Evolutionary conservation across 2,329 filamentous ascomycete species (phyloP).

Genomic region (Ophiobolus disseminans): DNA sequence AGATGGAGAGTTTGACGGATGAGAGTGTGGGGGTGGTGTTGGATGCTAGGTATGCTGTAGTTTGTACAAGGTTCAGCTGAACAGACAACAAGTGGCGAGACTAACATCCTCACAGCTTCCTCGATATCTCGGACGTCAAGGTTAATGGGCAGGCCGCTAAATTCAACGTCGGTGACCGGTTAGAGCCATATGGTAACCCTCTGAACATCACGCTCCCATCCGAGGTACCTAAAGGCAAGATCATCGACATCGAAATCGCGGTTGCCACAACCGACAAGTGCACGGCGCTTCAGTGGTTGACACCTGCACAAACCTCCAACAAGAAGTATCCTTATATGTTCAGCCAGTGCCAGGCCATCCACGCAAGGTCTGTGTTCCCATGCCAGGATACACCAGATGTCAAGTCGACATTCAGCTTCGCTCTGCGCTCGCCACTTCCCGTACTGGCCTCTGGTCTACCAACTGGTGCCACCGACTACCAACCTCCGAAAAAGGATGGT

Average conservation of each 20-base stretch:
- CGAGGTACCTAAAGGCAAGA: constrained; percentile 55
- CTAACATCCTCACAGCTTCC: constrained; percentile 57
- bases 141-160: constrained; percentile 69
- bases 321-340: constrained; percentile 98
- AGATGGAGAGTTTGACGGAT: constrained; percentile 78
- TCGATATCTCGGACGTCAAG: constrained; percentile 75
- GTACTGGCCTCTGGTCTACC: constrained; percentile 90
- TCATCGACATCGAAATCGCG: constrained; percentile 55
- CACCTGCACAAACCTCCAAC: constrained; percentile 90
- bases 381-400: constrained; percentile 98
- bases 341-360: constrained; percentile 96
- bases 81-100: background rate
- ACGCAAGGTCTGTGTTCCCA: constrained; percentile 90
- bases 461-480: constrained; percentile 59
- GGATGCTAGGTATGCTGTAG: constrained; percentile 69
- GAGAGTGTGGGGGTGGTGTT: constrained; percentile 79
- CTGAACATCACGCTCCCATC: constrained; percentile 66
- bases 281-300: constrained; percentile 94
- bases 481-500: constrained; percentile 60
- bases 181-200: constrained; percentile 77
- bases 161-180: constrained; percentile 74
- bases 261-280: constrained; percentile 85
- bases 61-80: background rate
- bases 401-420: constrained; percentile 93
- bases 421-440: constrained; percentile 82